Percentiles rank a stretch among this genome's conserved stretches.
These are phyloP conservation scores for Iberis amara DNA, from an alignment of 441 rosid species.

Conservation along the genomic window DNA sequence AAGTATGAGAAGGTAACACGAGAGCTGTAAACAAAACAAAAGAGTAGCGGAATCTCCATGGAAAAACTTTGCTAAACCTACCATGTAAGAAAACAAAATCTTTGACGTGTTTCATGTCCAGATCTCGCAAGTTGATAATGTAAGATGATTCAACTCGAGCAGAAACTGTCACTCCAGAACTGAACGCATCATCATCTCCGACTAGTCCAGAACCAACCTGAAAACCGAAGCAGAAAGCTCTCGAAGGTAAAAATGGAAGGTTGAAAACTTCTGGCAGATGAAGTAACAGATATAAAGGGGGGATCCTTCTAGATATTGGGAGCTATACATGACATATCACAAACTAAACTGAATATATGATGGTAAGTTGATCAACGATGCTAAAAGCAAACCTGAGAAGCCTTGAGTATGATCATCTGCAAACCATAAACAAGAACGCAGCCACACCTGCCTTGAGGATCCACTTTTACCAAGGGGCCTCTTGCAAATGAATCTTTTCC, in stretches of 20 bases:
- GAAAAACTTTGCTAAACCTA: constrained; percentile 37
- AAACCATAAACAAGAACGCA: constrained; percentile 86
- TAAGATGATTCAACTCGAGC: constrained; percentile 83
- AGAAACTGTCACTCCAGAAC: constrained; percentile 64
- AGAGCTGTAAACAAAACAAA: constrained; percentile 14
- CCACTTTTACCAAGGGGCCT: constrained; percentile 80
- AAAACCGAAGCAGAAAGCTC: constrained; percentile 24
- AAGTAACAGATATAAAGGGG: constrained; percentile 1
- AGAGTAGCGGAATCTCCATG: constrained; percentile 7
- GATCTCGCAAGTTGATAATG: constrained; percentile 74
- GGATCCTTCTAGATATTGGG: background rate
- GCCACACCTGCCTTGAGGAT: constrained; percentile 98
- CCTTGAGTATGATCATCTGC: constrained; percentile 96
- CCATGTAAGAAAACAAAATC: constrained; percentile 94
- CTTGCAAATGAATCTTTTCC: constrained; percentile 89
- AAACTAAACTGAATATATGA: background rate
- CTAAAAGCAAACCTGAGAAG: constrained; percentile 64
- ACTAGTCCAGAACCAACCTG: constrained; percentile 88
- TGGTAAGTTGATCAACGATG: constrained; percentile 13
- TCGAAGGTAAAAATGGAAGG: constrained; percentile 3
- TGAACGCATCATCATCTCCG: constrained; percentile 77
- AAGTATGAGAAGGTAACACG: constrained; percentile 1
- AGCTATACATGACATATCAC: constrained; percentile 3
- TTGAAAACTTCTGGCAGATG: constrained; percentile 15
- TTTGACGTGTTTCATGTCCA: constrained; percentile 87